A percentile compares a stretch with the other conserved stretches of the same genome.
phyloP scores from a whole-genome alignment of 345 rosid genomes.

The Moricandia arvensis region DNA sequence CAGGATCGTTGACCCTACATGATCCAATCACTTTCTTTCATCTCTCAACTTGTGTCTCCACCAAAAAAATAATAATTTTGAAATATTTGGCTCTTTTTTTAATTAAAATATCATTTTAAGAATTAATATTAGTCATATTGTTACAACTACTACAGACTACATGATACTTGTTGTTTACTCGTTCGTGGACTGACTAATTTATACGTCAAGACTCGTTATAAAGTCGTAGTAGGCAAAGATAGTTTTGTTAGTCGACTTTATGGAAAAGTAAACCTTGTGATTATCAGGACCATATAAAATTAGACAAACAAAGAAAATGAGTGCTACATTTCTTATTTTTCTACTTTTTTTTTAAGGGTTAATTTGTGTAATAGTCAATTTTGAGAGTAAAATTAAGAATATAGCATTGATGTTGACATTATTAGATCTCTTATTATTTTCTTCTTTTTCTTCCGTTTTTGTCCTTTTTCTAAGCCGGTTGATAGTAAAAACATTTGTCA shows the following conservation, averaged over 20 bases:
- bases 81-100: not conserved
- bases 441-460: too few species aligned
- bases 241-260: conserved; percentile 1
- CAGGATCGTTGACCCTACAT: conserved; percentile 30
- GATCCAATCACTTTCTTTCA: conserved; percentile 27
- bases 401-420: too few species aligned
- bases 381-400: too few species aligned
- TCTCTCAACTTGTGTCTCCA: conserved; percentile 18
- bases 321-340: not conserved
- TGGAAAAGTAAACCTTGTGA: not conserved
- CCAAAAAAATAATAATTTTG: not conserved
- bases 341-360: not conserved
- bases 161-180: conserved; percentile 24
- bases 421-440: too few species aligned
- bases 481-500: too few species aligned
- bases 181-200: conserved; percentile 16
- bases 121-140: conserved; percentile 15
- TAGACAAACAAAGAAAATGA: conserved; percentile 15
- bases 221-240: conserved; percentile 1
- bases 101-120: conserved; percentile 10
- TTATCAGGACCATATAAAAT: not conserved
- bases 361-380: too few species aligned
- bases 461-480: too few species aligned
- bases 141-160: conserved; percentile 21
- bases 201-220: conserved; percentile 3